Evolutionary conservation across 2,329 filamentous ascomycete species (phyloP).

Genomic region (Colletotrichum trifolii): DNA sequence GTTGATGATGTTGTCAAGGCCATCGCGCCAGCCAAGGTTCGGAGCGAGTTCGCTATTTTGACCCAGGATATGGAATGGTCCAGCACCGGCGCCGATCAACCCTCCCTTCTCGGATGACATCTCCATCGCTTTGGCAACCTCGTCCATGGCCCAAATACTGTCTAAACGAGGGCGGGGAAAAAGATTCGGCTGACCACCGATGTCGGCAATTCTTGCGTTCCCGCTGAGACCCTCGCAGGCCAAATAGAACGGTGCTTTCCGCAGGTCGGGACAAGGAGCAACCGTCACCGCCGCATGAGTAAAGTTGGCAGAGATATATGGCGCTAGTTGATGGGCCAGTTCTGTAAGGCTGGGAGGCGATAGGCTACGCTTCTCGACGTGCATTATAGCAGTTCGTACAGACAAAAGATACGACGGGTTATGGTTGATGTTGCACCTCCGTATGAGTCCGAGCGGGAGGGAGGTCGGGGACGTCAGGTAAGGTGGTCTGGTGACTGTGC

Average conservation of each 20-base stretch:
- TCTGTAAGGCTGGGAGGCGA: conserved; percentile 43
- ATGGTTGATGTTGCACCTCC: too few relatives aligned
- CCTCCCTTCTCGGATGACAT: conserved; percentile 46
- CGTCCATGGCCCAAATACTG: conserved; percentile 47
- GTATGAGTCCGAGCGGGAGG: too few relatives aligned
- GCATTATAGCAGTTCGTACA: conserved; percentile 15
- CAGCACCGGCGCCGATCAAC: conserved; percentile 55
- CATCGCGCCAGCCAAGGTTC: conserved; percentile 47
- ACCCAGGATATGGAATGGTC: conserved; percentile 53
- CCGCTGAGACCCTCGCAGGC: conserved; percentile 53
- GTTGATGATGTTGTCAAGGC: conserved; percentile 41
- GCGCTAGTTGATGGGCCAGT: conserved; percentile 37
- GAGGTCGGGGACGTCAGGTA: too few relatives aligned
- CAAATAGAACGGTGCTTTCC: conserved; percentile 49
- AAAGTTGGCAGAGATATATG: conserved; percentile 41
- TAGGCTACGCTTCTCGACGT: conserved; percentile 38
- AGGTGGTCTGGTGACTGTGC: too few relatives aligned
- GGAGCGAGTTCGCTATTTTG: conserved; percentile 55
- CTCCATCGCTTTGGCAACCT: conserved; percentile 48
- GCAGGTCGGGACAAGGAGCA: conserved; percentile 50
- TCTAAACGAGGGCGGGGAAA: conserved; percentile 48
- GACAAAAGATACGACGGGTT: too few relatives aligned
- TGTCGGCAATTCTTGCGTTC: conserved; percentile 51
- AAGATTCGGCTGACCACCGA: conserved; percentile 56
- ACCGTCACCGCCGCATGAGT: conserved; percentile 40